A percentile compares a stretch with the other conserved stretches of the same genome.
phyloP scores from a whole-genome alignment of 306 rosid species.

The Carpinus viminea region DNA sequence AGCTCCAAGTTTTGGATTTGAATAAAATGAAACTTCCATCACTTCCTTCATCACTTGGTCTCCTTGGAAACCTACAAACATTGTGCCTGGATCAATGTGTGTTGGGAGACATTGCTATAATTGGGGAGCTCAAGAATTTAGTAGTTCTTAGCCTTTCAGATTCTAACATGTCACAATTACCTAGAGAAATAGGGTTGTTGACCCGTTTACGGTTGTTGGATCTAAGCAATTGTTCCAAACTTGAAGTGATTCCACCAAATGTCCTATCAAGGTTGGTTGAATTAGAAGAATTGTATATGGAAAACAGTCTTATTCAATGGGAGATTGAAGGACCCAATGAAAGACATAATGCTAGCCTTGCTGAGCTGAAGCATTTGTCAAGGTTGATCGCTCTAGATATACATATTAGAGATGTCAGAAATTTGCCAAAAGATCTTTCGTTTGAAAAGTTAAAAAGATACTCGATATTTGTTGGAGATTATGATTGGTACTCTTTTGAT shows the following conservation, averaged over 20 bases:
- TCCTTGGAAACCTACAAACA: not conserved
- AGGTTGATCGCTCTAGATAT: not conserved
- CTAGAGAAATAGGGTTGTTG: not conserved
- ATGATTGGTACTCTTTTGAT: not conserved
- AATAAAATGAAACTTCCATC: accelerated
- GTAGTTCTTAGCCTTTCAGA: accelerated
- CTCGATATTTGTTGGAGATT: not conserved
- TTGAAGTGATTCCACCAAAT: conserved; percentile 12
- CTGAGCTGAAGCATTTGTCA: conserved; percentile 7
- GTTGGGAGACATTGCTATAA: not conserved
- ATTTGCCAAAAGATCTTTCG: not conserved
- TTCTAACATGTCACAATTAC: not conserved
- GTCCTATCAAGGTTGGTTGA: conserved; percentile 15
- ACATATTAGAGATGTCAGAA: not conserved
- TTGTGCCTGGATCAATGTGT: not conserved
- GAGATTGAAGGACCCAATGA: not conserved
- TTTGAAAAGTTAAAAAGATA: conserved; percentile 3
- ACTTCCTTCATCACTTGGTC: conserved; percentile 4
- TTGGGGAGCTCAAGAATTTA: conserved; percentile 6
- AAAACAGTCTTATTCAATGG: conserved; percentile 5
- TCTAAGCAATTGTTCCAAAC: not conserved
- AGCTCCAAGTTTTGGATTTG: conserved; percentile 10
- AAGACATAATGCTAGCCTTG: conserved; percentile 16
- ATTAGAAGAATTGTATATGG: conserved; percentile 12
- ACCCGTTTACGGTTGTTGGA: conserved; percentile 8